Evolutionary conservation across 495 filamentous ascomycete species (phyloP), one percentile per base, ranked within the genome.

Genomic region (Tuber calosporum): DNA sequence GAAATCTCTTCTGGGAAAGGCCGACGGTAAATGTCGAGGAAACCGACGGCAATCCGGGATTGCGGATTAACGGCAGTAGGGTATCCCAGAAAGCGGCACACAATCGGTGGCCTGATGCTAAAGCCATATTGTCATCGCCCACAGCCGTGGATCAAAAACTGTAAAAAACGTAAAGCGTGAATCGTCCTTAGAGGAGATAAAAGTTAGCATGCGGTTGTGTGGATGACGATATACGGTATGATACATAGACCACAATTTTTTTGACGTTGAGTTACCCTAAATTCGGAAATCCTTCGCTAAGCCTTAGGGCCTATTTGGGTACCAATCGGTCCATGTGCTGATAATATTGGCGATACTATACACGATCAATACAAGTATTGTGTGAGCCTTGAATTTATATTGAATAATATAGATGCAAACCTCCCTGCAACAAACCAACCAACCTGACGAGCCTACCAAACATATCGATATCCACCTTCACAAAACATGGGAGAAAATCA

Each of bases 41-140:
- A 68, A 45, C 53, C 26, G 72, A 66, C n/a, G 77, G 71, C 70
- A 75, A 75, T 66, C 53, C 68, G 43, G 79, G 70, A 69, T 69
- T 71, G 66, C 45, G 73, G 37, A 80, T 67, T 43, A 80, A 68
- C 38, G 78, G 79, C 15, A 71, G 68, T 39, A 81, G 70, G 68
- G 79, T 67, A 58, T 78, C 79, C 75, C 79, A 81, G 48, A 81
- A 74, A 20, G 79, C 72, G 75, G 79, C 72, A 45, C 74, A 81
- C 72, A 81, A 81, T 66, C 79, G 67, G 77, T 73, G 79, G 69
- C 79, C 76, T 74, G 76, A 48, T 39, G 74, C 77, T 73, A 77
- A 73, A 66, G 76, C 66, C 76, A 79, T 79, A 72, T 79, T 75
- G 66, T 75, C 77, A 48, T 69, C 74, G 38, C 72, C 67, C 22